Evolutionary conservation across 2,329 filamentous ascomycete species (phyloP).

Genomic region (Phyllosticta ampelicida): DNA sequence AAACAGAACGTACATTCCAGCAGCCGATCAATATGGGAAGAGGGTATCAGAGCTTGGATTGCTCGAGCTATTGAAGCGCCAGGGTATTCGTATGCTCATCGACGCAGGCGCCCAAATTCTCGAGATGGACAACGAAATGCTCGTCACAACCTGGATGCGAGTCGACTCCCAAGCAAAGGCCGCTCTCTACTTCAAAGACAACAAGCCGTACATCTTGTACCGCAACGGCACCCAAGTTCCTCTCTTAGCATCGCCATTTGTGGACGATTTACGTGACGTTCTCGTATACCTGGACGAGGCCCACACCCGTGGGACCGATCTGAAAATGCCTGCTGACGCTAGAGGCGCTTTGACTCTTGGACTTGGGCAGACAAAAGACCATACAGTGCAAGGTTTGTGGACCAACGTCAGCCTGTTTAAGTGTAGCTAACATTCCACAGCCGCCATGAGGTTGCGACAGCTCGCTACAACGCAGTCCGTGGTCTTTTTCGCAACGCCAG

Average conservation of each 20-base stretch:
- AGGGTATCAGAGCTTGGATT: constrained; percentile 39
- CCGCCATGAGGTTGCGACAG: constrained; percentile 49
- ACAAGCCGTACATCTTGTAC: constrained; percentile 37
- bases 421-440: constrained; percentile 25
- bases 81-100: constrained; percentile 44
- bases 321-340: constrained; percentile 42
- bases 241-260: constrained; percentile 44
- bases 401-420: neutral
- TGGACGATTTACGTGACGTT: constrained; percentile 41
- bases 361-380: constrained; percentile 48
- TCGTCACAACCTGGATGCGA: constrained; percentile 43
- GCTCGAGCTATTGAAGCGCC: constrained; percentile 30
- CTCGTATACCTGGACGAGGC: constrained; percentile 52
- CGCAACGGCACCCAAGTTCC: constrained; percentile 30
- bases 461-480: constrained; percentile 11
- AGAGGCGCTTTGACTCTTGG: constrained; percentile 46
- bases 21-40: constrained; percentile 18
- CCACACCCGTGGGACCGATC: constrained; percentile 50
- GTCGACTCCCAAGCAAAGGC: constrained; percentile 36
- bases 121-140: constrained; percentile 45
- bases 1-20: constrained; percentile 39
- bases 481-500: neutral
- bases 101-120: constrained; percentile 55
- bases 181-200: constrained; percentile 45
- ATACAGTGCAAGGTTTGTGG: constrained; percentile 47